Evolutionary conservation across 345 rosid species (phyloP), one percentile per base, ranked within the genome.

Genomic region (Passiflora organensis): DNA sequence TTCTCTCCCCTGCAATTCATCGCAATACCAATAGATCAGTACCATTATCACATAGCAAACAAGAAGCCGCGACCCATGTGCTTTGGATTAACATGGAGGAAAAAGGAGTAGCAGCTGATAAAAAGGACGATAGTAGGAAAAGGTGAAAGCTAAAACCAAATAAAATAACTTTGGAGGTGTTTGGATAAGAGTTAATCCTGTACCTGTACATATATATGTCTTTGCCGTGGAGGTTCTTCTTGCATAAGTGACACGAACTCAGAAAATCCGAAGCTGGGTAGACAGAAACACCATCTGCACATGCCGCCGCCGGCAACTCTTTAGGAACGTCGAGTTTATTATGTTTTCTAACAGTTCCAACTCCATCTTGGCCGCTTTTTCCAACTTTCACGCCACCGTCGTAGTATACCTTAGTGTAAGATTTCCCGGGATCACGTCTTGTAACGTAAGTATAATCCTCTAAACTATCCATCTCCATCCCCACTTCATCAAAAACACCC

Each of bases 191-290:
- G 38, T 2, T 41, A 42, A n/a, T 28, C 25, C 2, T 23, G 1
- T 8, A 87, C 91, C 95, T 83, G 82, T 88, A 91, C 77, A 91
- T 91, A 75, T 72, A 91, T 24, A 86, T 81, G 67, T 85, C 93
- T 56, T 62, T 71, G 51, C 89, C 95, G 13, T 78, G 78, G 24
- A 91, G 95, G 43, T 78, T 75, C 76, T 85, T 91, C 43, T 63
- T 61, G 57, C 98, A 88, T 52, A 77, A 60, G 58, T 80, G 59
- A 57, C 95, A 91, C 1, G 79, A 76, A 44, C 69, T 84, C 46
- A 88, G 83, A 55, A 83, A 85, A 52, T 70, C 75, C n/a, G 72
- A 73, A 51, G 79, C 64, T 13, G 78, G 80, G 47, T 76, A 81
- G 24, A 48, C 57, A 4, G 72, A 13, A 59, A 53, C 42, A 19